A percentile compares a stretch with the other conserved stretches of the same genome.
phyloP scores from a whole-genome alignment of 345 rosid genomes.

The Firmiana major region DNA sequence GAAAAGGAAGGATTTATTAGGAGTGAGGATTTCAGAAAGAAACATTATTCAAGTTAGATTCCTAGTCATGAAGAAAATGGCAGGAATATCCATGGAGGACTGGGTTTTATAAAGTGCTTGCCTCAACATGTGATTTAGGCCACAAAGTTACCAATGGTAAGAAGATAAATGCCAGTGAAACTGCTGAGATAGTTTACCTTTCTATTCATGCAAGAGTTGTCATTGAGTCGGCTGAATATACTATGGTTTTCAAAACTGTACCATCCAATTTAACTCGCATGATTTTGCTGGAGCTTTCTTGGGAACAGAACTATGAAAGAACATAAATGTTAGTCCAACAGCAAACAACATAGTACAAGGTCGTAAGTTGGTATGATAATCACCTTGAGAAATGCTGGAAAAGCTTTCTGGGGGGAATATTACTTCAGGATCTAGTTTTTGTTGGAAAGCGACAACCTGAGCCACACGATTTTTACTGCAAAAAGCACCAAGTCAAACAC shows the following conservation, averaged over 20 bases:
- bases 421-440: constrained; percentile 40
- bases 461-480: constrained; percentile 47
- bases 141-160: not conserved
- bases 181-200: not conserved
- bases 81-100: not conserved
- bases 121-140: not conserved
- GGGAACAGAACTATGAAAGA: constrained; percentile 41
- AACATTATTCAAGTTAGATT: not conserved
- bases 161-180: not conserved
- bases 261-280: not conserved
- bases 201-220: not conserved
- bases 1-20: not conserved
- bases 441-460: constrained; percentile 39
- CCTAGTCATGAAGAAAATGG: not conserved
- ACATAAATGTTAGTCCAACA: constrained; percentile 5
- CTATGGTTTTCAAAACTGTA: not conserved
- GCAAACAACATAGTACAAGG: not conserved
- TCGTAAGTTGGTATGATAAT: not conserved
- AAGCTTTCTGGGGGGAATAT: constrained; percentile 50
- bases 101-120: not conserved
- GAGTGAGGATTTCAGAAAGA: not conserved
- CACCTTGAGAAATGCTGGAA: constrained; percentile 60
- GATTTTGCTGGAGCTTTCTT: constrained; percentile 34
- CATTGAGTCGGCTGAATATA: not conserved
- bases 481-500: constrained; percentile 6